Percentiles rank a stretch among this genome's conserved stretches.
Evolutionary conservation across 2,329 filamentous ascomycete species (phyloP).

Genomic region (Harringtonia aguacate): DNA sequence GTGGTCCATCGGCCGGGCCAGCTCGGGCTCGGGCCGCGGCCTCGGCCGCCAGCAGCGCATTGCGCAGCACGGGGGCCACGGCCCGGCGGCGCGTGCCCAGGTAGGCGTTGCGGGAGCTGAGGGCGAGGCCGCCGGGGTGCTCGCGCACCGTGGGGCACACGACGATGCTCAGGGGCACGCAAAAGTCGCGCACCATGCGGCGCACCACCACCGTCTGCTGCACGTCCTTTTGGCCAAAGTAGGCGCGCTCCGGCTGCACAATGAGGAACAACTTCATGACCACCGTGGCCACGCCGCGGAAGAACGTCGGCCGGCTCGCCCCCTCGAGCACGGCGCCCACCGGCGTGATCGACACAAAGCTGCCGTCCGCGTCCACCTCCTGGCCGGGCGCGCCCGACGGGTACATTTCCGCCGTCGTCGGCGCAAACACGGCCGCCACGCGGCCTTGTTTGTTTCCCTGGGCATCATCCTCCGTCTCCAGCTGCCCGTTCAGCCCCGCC

Average conservation of each 20-base stretch:
- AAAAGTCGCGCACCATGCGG: slow-evolving; percentile 79
- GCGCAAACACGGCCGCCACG: slow-evolving; percentile 77
- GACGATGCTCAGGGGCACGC: slow-evolving; percentile 63
- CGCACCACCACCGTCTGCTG: slow-evolving; percentile 90
- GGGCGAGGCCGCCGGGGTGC: slow-evolving; percentile 64
- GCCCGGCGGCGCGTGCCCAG: slow-evolving; percentile 64
- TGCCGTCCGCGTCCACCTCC: slow-evolving; percentile 67
- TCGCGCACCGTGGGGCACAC: slow-evolving; percentile 70
- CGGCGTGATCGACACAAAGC: slow-evolving; percentile 86
- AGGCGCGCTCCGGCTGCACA: slow-evolving; percentile 64
- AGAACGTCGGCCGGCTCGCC: slow-evolving; percentile 80
- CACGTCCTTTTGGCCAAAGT: slow-evolving; percentile 96
- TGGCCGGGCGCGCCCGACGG: slow-evolving; percentile 65
- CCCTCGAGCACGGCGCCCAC: slow-evolving; percentile 76
- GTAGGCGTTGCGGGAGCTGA: slow-evolving; percentile 92
- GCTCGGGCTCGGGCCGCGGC: slow-evolving; percentile 22
- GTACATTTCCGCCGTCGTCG: slow-evolving; percentile 76
- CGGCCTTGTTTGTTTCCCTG: slow-evolving; percentile 50
- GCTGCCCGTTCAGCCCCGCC: slow-evolving; percentile 55
- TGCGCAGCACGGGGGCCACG: slow-evolving; percentile 61
- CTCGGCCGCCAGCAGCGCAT: slow-evolving; percentile 62
- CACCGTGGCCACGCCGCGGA: slow-evolving; percentile 89
- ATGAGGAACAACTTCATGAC: slow-evolving; percentile 92
- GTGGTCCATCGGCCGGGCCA: too few relatives aligned
- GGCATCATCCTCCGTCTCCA: slow-evolving; percentile 28